Conservation (phyloP, 2,329 filamentous ascomycete genomes). For the Chaetomiaceae sp. region DNA sequence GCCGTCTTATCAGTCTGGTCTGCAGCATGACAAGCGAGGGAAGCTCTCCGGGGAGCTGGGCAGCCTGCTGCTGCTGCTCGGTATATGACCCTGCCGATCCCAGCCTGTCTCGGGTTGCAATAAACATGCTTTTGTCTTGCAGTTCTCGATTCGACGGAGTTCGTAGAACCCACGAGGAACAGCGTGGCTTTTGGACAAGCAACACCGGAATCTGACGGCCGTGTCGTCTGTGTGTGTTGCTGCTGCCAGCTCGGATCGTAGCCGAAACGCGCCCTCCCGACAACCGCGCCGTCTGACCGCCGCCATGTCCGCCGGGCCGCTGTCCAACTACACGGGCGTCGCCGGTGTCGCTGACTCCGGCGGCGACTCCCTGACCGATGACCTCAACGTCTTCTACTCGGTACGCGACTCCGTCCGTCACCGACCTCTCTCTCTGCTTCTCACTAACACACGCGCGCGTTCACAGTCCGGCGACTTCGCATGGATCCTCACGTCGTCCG, state of each 20-base stretch:
- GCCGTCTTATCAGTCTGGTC: conserved; percentile 16
- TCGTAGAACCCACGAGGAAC: too few species aligned
- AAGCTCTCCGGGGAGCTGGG: neutral
- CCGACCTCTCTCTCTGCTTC: conserved; percentile 9
- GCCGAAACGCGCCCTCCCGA: too few species aligned
- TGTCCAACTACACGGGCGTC: conserved; percentile 45
- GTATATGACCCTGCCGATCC: conserved; percentile 10
- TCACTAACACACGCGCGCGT: neutral
- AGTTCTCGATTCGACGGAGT: too few species aligned
- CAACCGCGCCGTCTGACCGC: neutral
- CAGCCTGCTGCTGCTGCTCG: neutral
- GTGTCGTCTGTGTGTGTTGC: neutral
- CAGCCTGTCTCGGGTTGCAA: neutral
- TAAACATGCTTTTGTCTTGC: too few species aligned
- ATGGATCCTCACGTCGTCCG: conserved; percentile 71
- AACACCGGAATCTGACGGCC: neutral
- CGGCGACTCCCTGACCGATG: conserved; percentile 52
- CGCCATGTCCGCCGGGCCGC: conserved; percentile 31
- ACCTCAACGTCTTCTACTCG: conserved; percentile 83
- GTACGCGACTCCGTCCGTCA: conserved; percentile 36
- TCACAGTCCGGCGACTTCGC: conserved; percentile 69
- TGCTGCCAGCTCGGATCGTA: neutral
- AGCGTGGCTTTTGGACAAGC: too few species aligned
- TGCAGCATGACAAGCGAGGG: conserved; percentile 3
- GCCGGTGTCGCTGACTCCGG: conserved; percentile 39